phyloP scores from a whole-genome alignment of 768 basidiomycete species.

The Mycena venus region DNA sequence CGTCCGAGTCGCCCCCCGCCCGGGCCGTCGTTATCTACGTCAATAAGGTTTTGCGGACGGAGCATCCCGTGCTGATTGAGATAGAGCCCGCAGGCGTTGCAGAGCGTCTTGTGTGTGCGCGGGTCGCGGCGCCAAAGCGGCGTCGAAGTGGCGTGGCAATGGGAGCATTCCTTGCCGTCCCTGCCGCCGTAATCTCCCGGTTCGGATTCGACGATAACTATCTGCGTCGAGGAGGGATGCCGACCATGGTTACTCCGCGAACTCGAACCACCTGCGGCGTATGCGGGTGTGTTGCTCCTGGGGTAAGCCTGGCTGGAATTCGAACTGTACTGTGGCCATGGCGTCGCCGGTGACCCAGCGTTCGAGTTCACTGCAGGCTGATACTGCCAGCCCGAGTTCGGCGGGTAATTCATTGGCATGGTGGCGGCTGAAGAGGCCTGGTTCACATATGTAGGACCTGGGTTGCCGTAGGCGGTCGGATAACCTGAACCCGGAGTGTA shows the following conservation, averaged over 20 bases:
- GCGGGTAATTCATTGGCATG: background rate
- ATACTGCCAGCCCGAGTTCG: background rate
- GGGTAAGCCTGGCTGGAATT: background rate
- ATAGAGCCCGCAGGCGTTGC: slow-evolving; percentile 25
- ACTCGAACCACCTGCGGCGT: background rate
- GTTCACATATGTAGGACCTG: background rate
- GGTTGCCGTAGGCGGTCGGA: background rate
- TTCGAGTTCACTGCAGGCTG: background rate
- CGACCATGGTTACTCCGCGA: background rate
- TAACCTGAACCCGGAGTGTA: background rate
- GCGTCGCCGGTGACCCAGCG: background rate
- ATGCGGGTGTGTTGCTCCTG: background rate
- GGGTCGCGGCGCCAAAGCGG: slow-evolving; percentile 29
- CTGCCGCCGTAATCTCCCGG: background rate
- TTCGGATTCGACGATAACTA: background rate
- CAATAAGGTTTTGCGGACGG: slow-evolving; percentile 11
- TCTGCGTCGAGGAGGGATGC: background rate
- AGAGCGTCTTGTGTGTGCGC: slow-evolving; percentile 20
- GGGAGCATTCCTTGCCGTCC: slow-evolving; percentile 8
- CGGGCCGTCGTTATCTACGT: background rate
- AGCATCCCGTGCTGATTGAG: background rate
- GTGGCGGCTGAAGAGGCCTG: background rate
- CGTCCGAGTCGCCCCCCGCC: background rate
- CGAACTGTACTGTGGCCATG: background rate
- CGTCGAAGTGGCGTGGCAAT: slow-evolving; percentile 21